Percentiles rank a stretch among this genome's conserved stretches.
These are phyloP conservation scores for Casuarina equisetifolia DNA, from an alignment of 306 rosid genomes.

Conservation along the genomic window DNA sequence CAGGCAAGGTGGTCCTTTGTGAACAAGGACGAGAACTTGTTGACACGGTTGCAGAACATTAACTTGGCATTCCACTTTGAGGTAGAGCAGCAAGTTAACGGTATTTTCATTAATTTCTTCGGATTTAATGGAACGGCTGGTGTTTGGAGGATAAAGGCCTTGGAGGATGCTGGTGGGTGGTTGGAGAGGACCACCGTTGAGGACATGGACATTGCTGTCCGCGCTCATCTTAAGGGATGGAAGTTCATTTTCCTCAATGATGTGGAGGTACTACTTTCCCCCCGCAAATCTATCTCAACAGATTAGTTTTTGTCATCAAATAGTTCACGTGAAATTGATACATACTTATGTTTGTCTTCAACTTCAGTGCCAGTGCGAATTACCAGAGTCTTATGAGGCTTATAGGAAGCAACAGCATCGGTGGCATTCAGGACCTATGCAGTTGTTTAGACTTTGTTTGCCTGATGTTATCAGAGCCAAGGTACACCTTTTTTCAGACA, in stretches of 20 bases:
- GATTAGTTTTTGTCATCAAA: background rate
- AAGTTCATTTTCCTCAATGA: constrained; percentile 90
- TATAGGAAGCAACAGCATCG: constrained; percentile 89
- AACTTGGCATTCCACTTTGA: constrained; percentile 84
- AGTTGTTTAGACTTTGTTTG: constrained; percentile 85
- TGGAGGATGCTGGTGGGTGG: constrained; percentile 95
- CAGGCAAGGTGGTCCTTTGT: constrained; percentile 98
- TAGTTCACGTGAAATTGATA: constrained; percentile 23
- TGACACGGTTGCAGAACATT: constrained; percentile 87
- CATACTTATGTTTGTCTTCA: constrained; percentile 13
- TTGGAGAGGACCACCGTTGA: constrained; percentile 93
- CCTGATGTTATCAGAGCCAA: constrained; percentile 63
- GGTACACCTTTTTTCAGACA: constrained; percentile 36
- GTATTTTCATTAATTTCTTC: constrained; percentile 74
- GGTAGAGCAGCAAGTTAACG: constrained; percentile 82
- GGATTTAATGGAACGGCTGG: constrained; percentile 97
- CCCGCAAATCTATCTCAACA: background rate
- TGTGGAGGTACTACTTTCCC: constrained; percentile 62
- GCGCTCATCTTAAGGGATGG: constrained; percentile 98
- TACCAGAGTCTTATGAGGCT: constrained; percentile 95
- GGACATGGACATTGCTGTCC: constrained; percentile 94
- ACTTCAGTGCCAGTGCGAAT: constrained; percentile 82
- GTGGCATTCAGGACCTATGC: constrained; percentile 99
- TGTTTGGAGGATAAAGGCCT: constrained; percentile 90
- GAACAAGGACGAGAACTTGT: constrained; percentile 80